phyloP scores from a whole-genome alignment of 345 rosid genomes.

The Gossypium turneri region DNA sequence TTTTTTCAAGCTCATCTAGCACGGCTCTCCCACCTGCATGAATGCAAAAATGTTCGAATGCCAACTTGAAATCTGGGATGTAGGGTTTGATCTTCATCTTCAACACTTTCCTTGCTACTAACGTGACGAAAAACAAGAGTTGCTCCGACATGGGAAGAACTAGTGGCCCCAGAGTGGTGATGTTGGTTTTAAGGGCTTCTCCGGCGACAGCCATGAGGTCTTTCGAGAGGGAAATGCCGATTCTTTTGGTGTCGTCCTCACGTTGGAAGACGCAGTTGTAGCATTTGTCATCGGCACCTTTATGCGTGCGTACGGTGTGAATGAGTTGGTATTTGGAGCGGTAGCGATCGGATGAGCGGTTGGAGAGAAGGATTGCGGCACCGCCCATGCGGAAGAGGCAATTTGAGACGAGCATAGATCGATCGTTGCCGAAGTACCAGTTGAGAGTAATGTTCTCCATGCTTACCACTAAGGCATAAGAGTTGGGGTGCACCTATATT shows the following conservation, averaged over 20 bases:
- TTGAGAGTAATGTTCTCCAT: constrained; percentile 85
- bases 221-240: constrained; percentile 82
- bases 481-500: constrained; percentile 68
- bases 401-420: constrained; percentile 88
- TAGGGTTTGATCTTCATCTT: constrained; percentile 71
- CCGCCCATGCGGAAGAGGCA: constrained; percentile 97
- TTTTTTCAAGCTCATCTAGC: constrained; percentile 83
- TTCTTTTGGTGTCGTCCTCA: constrained; percentile 53
- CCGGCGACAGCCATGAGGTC: constrained; percentile 95
- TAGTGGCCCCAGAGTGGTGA: constrained; percentile 82
- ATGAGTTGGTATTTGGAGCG: constrained; percentile 83
- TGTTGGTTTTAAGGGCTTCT: constrained; percentile 86
- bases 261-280: constrained; percentile 73
- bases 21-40: constrained; percentile 36
- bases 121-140: constrained; percentile 57
- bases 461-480: constrained; percentile 89
- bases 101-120: constrained; percentile 65
- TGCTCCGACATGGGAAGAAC: constrained; percentile 94
- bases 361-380: constrained; percentile 85
- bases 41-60: constrained; percentile 86
- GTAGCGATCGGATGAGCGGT: constrained; percentile 62
- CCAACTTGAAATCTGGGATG: constrained; percentile 80
- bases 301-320: constrained; percentile 94
- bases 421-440: constrained; percentile 91
- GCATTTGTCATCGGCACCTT: constrained; percentile 75